These are phyloP conservation scores for Pythium phragmiticola DNA, from an alignment of 352 stramenopile species.

Conservation along the genomic window DNA sequence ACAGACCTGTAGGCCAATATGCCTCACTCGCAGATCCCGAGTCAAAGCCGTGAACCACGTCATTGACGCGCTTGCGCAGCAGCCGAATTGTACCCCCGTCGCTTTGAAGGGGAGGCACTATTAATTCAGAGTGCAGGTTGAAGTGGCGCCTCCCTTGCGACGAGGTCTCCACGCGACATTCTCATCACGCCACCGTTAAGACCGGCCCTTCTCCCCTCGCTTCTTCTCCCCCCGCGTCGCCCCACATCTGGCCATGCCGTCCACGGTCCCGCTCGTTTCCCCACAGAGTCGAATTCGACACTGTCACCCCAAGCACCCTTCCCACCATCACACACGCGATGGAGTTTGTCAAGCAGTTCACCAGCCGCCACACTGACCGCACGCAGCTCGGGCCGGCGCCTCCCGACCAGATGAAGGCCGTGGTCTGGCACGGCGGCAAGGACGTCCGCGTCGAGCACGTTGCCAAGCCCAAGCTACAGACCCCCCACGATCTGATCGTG, in stretches of 20 bases:
- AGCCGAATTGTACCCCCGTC: not conserved
- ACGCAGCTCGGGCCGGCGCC: slow-evolving; percentile 21
- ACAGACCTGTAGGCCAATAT: not conserved
- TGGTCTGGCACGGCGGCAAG: slow-evolving; percentile 57
- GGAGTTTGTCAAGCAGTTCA: slow-evolving; percentile 38
- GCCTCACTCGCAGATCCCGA: not conserved
- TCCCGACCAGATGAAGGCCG: slow-evolving; percentile 48
- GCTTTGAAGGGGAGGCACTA: not conserved
- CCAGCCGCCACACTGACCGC: slow-evolving; percentile 22
- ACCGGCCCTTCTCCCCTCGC: not conserved
- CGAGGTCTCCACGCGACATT: slow-evolving; percentile 3
- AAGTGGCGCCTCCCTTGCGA: not conserved
- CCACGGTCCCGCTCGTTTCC: not conserved
- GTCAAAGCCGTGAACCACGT: not conserved
- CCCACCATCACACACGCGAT: slow-evolving; percentile 16
- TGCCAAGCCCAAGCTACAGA: slow-evolving; percentile 54
- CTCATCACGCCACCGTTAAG: not conserved
- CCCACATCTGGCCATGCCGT: not conserved
- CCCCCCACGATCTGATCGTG: slow-evolving; percentile 53
- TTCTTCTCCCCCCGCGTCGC: not conserved
- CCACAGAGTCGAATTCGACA: slow-evolving; percentile 7
- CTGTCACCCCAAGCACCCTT: not conserved
- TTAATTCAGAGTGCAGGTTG: not conserved
- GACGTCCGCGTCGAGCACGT: slow-evolving; percentile 51
- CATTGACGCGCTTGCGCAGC: too few species aligned